Conservation (phyloP, 768 basidiomycete species). For the Phylloporus rhodoxanthus region DNA sequence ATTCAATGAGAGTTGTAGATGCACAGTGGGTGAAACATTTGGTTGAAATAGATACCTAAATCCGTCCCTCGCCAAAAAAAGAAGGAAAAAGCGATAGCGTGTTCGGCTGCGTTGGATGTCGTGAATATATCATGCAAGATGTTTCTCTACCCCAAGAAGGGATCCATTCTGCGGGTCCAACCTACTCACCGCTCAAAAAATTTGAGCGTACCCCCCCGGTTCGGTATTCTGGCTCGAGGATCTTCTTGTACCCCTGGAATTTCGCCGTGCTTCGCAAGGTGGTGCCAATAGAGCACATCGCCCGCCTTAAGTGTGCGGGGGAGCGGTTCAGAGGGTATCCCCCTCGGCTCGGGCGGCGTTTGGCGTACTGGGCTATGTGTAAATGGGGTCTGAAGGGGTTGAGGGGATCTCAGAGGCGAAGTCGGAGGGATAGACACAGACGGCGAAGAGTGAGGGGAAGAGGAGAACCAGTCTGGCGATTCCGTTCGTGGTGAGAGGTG, state of each 20-base stretch:
- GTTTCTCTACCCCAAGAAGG: slow-evolving; percentile 1
- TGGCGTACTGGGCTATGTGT: slow-evolving; percentile 7
- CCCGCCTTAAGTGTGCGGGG: slow-evolving; percentile 46
- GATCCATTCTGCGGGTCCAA: slow-evolving; percentile 8
- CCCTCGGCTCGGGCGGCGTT: slow-evolving; percentile 11
- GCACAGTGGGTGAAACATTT: slow-evolving; percentile 28
- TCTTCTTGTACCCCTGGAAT: slow-evolving; percentile 65
- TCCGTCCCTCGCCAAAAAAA: slow-evolving; percentile 16
- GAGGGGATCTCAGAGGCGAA: slow-evolving; percentile 23
- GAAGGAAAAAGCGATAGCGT: slow-evolving; percentile 9
- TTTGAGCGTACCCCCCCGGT: slow-evolving; percentile 1
- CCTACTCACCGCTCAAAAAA: slow-evolving; percentile 27
- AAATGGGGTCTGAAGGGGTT: slow-evolving; percentile 13
- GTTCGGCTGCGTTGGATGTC: slow-evolving; percentile 21
- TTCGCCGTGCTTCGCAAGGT: slow-evolving; percentile 64
- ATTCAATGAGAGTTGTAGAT: slow-evolving; percentile 27
- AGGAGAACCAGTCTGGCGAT: slow-evolving; percentile 17
- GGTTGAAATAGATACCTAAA: slow-evolving; percentile 27
- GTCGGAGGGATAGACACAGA: slow-evolving; percentile 13
- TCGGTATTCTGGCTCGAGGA: slow-evolving; percentile 40
- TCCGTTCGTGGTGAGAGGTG: slow-evolving; percentile 21
- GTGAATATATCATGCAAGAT: slow-evolving; percentile 23
- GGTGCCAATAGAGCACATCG: slow-evolving; percentile 71
- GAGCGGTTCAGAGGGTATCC: slow-evolving; percentile 17
- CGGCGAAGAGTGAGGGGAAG: slow-evolving; percentile 24